Base-by-base conservation (phyloP, 495 filamentous ascomycete genomes). In the Podospora pseudocomata region DNA sequence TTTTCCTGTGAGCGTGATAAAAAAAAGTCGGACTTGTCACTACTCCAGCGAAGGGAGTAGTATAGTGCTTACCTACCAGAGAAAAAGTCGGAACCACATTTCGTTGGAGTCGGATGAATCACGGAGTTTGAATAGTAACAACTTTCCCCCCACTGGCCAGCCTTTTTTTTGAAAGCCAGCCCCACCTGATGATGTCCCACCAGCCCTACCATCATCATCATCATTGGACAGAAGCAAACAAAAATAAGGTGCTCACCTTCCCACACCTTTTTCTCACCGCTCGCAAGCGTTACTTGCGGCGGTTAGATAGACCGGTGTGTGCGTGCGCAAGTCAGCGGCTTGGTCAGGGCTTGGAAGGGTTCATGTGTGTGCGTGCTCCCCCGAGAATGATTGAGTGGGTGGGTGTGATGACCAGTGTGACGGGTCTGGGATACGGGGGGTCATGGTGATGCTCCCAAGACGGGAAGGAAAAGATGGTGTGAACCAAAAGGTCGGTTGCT, bases 201-300 rank as follows among this genome's bases (percentile, higher is more conserved):
- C 39, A 49, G 39, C 15, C 15, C 15, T 11, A 49, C 13, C 13
- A 13, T 39, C 32, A 39, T 11, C 34, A 5, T 39, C 34, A 39
- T 39, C 34, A 39, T 3, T 13, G 39, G 15, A 49, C 9, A 49
- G 39, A 49, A 49, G 39, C 39, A 49, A 65, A 66, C 44, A 53
- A 64, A 69, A 53, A 49, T 49, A 49, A 49, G 39, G 39, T 49
- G 39, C 39, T 49, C 39, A 49, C 39, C 39, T 49, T 49, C 39
- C 39, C 39, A 49, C 39, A 49, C 39, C 39, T 49, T 49, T 49
- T 49, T 49, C 39, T 49, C 39, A 13, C 39, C 39, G 15, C 39
- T 11, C 15, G 30, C 30, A 32, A 49, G 39, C 39, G 39, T 49
- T 49, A 49, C 7, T 13, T 16, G 39, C 39, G 39, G 39, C 15